A percentile compares a stretch with the other conserved stretches of the same genome.
These are phyloP conservation scores for Heimioporus punctisporus DNA, from an alignment of 1,284 basidiomycete species.

Conservation along the genomic window DNA sequence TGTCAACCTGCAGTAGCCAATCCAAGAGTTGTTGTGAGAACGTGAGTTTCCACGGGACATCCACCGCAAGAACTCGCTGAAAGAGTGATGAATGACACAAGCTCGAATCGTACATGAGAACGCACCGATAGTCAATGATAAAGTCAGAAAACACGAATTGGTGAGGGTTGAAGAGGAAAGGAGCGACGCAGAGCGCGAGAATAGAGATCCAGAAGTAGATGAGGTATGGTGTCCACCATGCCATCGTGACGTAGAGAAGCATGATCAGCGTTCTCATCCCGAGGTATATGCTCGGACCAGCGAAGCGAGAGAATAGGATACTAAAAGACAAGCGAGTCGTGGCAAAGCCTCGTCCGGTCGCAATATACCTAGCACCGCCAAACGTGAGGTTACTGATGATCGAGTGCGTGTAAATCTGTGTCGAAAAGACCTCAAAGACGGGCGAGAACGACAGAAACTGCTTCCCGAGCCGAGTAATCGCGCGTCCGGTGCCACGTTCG, in stretches of 20 bases:
- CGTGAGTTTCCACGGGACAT: conserved; percentile 97
- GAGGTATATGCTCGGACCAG: conserved; percentile 95
- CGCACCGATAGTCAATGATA: conserved; percentile 91
- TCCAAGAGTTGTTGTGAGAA: conserved; percentile 98
- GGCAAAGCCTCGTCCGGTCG: conserved; percentile 98
- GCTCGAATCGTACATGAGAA: neutral
- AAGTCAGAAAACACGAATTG: conserved; percentile 97
- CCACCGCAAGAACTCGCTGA: conserved; percentile 93
- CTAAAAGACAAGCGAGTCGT: conserved; percentile 93
- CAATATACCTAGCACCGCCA: conserved; percentile 96
- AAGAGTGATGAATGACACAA: conserved; percentile 9
- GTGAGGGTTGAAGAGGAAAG: conserved; percentile 97
- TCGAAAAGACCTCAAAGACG: conserved; percentile 95
- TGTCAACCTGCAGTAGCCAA: conserved; percentile 94
- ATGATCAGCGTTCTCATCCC: conserved; percentile 91
- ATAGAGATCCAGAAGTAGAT: conserved; percentile 98
- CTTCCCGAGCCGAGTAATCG: conserved; percentile 86
- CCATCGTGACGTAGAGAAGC: conserved; percentile 89
- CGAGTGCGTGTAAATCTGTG: conserved; percentile 96
- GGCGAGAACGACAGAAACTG: conserved; percentile 95
- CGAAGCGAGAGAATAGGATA: conserved; percentile 95
- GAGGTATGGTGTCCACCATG: conserved; percentile 88
- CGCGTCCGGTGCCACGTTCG: conserved; percentile 90
- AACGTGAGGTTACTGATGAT: conserved; percentile 95
- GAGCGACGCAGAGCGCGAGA: conserved; percentile 86